A percentile compares a stretch with the other conserved stretches of the same genome.
phyloP scores from a whole-genome alignment of 768 basidiomycete genomes.

The Pleurotus pulmonarius region DNA sequence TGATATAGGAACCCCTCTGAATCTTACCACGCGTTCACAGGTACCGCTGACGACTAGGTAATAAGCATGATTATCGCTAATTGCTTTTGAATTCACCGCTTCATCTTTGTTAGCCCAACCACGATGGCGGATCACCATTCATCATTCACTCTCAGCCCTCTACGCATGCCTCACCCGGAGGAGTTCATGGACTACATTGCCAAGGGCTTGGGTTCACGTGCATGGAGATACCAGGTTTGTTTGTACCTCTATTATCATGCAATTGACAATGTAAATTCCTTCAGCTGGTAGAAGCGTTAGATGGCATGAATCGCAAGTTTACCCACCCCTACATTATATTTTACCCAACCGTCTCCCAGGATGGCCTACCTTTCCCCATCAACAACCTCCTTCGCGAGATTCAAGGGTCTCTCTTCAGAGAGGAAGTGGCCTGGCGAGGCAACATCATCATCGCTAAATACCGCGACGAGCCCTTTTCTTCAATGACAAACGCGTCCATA shows the following conservation, averaged over 20 bases:
- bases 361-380: conserved; percentile 77
- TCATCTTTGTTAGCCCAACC: conserved; percentile 15
- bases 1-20: too few relatives aligned
- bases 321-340: conserved; percentile 78
- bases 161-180: conserved; percentile 78
- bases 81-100: too few relatives aligned
- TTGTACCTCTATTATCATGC: conserved; percentile 46
- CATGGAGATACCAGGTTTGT: conserved; percentile 71
- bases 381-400: conserved; percentile 76
- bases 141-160: conserved; percentile 38
- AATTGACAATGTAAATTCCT: conserved; percentile 75
- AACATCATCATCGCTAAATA: conserved; percentile 79
- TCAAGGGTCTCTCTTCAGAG: conserved; percentile 59
- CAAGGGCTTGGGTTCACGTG: conserved; percentile 59
- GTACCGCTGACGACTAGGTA: too few relatives aligned
- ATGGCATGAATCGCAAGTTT: conserved; percentile 78
- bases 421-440: conserved; percentile 72
- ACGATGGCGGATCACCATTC: conserved; percentile 38
- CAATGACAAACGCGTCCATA: conserved; percentile 71
- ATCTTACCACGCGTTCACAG: too few relatives aligned
- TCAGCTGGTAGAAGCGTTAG: conserved; percentile 72
- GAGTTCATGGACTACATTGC: conserved; percentile 81
- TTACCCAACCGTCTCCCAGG: conserved; percentile 70
- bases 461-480: conserved; percentile 45
- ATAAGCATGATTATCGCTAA: too few relatives aligned